Conservation (phyloP, 208 protist species). For the Vickermania ingenoplastis region DNA sequence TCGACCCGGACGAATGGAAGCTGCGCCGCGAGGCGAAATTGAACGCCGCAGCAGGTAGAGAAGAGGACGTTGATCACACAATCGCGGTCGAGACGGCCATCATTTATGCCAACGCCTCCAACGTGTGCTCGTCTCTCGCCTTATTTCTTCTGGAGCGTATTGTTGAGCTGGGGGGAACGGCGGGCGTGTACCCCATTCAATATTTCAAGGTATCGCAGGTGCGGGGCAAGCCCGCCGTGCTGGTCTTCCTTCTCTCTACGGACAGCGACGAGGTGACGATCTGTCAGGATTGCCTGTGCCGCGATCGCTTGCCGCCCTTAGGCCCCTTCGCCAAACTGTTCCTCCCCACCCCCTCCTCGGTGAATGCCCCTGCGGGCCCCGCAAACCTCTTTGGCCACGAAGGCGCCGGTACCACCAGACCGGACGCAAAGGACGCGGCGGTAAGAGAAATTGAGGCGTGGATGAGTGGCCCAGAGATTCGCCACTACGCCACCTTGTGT, state of each 20-base stretch:
- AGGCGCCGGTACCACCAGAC: neutral
- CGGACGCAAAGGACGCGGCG: neutral
- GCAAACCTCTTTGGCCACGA: too few species aligned
- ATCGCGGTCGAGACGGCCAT: slow-evolving; percentile 30
- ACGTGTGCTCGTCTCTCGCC: slow-evolving; percentile 22
- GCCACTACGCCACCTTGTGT: neutral
- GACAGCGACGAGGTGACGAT: slow-evolving; percentile 19
- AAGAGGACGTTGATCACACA: slow-evolving; percentile 18
- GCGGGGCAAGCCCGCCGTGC: slow-evolving; percentile 9
- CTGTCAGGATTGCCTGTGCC: slow-evolving; percentile 16
- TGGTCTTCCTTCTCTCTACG: slow-evolving; percentile 28
- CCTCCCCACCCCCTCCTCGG: too few species aligned
- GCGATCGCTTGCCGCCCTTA: slow-evolving; percentile 11
- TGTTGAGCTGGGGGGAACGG: slow-evolving; percentile 30
- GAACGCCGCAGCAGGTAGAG: neutral
- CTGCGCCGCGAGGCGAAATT: neutral
- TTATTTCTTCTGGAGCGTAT: slow-evolving; percentile 40
- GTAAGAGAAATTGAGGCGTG: neutral
- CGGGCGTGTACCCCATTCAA: slow-evolving; percentile 31
- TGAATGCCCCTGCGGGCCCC: neutral
- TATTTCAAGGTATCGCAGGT: slow-evolving; percentile 15
- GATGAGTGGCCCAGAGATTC: neutral
- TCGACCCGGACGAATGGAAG: neutral
- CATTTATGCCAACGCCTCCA: slow-evolving; percentile 33
- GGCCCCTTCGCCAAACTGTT: slow-evolving; percentile 18